A percentile compares a stretch with the other conserved stretches of the same genome.
These are phyloP conservation scores for Gnetum montanum DNA, from an alignment of 75 land plant genomes.

Conservation along the genomic window DNA sequence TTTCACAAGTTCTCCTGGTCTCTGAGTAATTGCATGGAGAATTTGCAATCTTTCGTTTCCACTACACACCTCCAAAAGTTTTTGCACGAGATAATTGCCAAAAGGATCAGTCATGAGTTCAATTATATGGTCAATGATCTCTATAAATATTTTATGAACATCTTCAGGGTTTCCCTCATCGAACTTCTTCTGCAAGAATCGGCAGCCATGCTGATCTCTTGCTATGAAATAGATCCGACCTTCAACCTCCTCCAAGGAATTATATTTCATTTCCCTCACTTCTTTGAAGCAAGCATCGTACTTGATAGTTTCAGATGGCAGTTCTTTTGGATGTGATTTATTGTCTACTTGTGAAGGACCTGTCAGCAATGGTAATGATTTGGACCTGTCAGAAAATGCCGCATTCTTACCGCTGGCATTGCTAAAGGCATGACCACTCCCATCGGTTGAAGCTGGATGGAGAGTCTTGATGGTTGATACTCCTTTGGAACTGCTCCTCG, in stretches of 20 bases:
- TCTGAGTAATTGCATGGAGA: conserved; percentile 36
- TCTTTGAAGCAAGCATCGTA: background rate
- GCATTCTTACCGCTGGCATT: conserved; percentile 10
- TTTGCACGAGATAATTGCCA: conserved; percentile 85
- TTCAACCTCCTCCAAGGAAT: conserved; percentile 38
- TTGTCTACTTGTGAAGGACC: conserved; percentile 7
- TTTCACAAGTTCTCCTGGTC: conserved; percentile 19
- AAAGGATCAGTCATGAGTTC: conserved; percentile 80
- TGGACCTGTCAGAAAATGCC: conserved; percentile 6
- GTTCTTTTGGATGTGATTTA: conserved; percentile 15
- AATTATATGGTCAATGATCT: conserved; percentile 55
- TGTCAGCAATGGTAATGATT: background rate
- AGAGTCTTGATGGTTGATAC: conserved; percentile 9
- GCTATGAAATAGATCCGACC: conserved; percentile 64
- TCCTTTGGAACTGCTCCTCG: conserved; percentile 11
- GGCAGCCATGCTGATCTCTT: conserved; percentile 77
- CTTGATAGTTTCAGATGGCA: conserved; percentile 16
- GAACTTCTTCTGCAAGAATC: conserved; percentile 56
- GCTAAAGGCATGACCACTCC: conserved; percentile 1
- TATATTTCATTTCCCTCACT: conserved; percentile 24
- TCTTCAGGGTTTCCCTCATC: conserved; percentile 52
- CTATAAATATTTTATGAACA: conserved; percentile 53
- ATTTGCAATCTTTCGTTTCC: conserved; percentile 56
- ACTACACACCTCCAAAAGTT: conserved; percentile 65
- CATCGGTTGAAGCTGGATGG: conserved; percentile 4